Base-by-base conservation (phyloP, 345 rosid genomes). In the Populus pruinosa region DNA sequence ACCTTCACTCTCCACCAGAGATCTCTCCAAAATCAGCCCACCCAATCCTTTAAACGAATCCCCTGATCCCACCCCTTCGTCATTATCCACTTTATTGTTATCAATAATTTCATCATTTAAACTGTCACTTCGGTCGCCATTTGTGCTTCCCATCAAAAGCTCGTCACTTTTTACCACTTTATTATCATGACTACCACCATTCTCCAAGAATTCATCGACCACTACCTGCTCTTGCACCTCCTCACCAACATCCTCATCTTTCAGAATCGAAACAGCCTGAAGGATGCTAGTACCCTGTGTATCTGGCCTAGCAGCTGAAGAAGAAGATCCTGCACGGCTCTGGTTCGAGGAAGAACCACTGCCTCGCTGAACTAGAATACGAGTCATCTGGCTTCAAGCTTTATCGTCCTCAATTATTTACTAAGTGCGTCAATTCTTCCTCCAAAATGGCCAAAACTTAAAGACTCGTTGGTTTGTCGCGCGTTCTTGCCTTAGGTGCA, bases 351-450 rank as follows among this genome's bases (percentile, higher is more conserved):
- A 93, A 80, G 91, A 90, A 59, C 95, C 83, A n/a, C 93, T 82
- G 6, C 97, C 95, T 69, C 99, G 89, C 79, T 91, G 99, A 86
- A 94, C 92, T 87, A 94, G 83, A 78, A 96, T 89, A 77, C 99
- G 92, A 83, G 99, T 91, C 99, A 96, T 96, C 36, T 69, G 6
- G 39, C 76, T 71, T 71, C 63, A 29, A 43, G 21, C 23, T 59
- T 68, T 79, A 70, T 73, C 56, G 17, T 56, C 70, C 74, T 78
- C 76, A 80, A 18, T 29, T 66, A 76, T 75, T 61, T 66, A 74
- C 50, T 14, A 35, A 77, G 69, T 36, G 27, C 27, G 65, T 67
- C 64, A 43, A 66, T 43, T 64, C 74, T 59, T 77, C 80, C 80
- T 65, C 78, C 79, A 71, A 67, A 72, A 75, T n/a, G 68, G 75